Percentiles rank a stretch among this genome's conserved stretches.
Evolutionary conservation across 805 yeast genomes (phyloP).

Genomic region (Wickerhamiella spandovensis): DNA sequence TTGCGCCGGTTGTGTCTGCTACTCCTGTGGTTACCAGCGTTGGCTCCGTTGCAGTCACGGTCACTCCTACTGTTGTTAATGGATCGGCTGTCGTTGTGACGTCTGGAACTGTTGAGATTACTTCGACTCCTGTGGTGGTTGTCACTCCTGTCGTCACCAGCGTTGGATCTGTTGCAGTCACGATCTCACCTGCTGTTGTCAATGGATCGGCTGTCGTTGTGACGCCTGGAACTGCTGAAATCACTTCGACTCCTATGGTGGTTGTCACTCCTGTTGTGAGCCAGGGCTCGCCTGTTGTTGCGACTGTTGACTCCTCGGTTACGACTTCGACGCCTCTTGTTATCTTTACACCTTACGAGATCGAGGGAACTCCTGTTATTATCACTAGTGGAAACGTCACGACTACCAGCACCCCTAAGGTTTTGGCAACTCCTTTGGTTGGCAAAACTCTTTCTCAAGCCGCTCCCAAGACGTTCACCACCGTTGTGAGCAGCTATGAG

Average conservation of each 20-base stretch:
- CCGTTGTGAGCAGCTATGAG: conserved; percentile 31
- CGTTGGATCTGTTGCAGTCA: too few relatives aligned
- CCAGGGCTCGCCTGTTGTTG: neutral
- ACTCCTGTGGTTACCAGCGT: neutral
- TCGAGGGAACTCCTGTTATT: conserved; percentile 5
- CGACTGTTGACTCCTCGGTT: neutral
- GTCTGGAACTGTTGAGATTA: neutral
- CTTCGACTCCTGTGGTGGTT: neutral
- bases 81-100: too few relatives aligned
- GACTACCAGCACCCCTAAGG: conserved; percentile 9
- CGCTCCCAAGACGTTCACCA: neutral
- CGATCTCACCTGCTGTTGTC: too few relatives aligned
- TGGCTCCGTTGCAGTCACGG: neutral
- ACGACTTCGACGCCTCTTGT: neutral
- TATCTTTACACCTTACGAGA: neutral
- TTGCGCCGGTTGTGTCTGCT: neutral
- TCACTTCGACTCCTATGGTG: too few relatives aligned
- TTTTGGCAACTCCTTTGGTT: neutral
- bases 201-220: too few relatives aligned
- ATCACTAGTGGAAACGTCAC: conserved; percentile 7
- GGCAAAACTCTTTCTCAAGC: neutral
- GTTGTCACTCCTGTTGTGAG: too few relatives aligned
- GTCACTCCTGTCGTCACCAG: neutral
- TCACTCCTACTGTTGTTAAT: neutral
- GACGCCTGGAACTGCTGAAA: too few relatives aligned